Conservation (phyloP, 768 basidiomycete species). For the Russula earlei region DNA sequence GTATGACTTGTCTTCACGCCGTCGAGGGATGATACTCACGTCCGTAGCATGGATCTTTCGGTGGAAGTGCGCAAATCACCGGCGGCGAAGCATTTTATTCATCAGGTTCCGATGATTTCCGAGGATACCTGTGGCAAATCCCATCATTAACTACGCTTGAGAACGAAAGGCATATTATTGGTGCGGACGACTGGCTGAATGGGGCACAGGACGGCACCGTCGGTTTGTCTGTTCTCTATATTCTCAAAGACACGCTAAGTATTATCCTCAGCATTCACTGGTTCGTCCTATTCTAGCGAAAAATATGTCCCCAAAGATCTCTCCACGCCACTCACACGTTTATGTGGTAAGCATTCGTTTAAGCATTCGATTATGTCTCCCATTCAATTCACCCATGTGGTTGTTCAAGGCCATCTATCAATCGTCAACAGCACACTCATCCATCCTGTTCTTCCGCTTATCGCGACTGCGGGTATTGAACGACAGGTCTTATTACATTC, state of each 20-base stretch:
- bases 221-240: conserved; percentile 26
- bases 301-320: conserved; percentile 50
- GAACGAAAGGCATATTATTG: conserved; percentile 38
- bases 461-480: conserved; percentile 69
- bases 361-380: conserved; percentile 4
- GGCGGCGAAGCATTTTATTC: conserved; percentile 51
- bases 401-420: conserved; percentile 51
- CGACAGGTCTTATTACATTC: conserved; percentile 60
- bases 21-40: background rate
- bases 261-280: conserved; percentile 4
- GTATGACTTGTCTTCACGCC: conserved; percentile 26
- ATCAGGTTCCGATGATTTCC: conserved; percentile 79
- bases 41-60: conserved; percentile 65
- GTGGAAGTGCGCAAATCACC: conserved; percentile 38
- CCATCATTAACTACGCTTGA: conserved; percentile 40
- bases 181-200: conserved; percentile 37
- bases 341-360: conserved; percentile 43
- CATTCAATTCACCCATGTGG: background rate
- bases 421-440: conserved; percentile 69
- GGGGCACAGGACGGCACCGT: conserved; percentile 28
- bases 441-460: conserved; percentile 59
- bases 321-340: conserved; percentile 48
- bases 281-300: conserved; percentile 31
- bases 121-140: conserved; percentile 69
- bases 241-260: background rate